Percentiles rank a stretch among this genome's conserved stretches.
Conservation (phyloP, 768 basidiomycete genomes). For the Calocybe gangraenosa region DNA sequence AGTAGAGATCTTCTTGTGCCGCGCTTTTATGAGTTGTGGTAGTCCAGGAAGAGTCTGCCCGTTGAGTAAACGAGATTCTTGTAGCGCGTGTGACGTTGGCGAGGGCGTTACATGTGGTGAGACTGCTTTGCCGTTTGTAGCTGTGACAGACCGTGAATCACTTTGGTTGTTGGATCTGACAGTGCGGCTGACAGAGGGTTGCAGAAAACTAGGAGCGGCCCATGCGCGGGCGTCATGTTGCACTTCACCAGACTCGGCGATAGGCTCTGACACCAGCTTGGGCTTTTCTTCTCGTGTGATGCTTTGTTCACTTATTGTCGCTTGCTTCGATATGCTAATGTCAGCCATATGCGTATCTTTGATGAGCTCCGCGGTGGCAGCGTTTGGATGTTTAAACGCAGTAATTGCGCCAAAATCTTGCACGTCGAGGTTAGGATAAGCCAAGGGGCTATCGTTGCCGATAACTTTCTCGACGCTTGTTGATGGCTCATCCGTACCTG, state of each 20-base stretch:
- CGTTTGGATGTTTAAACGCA: too few species aligned
- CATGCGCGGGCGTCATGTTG: constrained; percentile 18
- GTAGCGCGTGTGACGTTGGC: background rate
- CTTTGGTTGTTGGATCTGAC: background rate
- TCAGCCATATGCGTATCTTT: too few species aligned
- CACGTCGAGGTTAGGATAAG: too few species aligned
- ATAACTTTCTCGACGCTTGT: too few species aligned
- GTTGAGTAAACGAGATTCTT: constrained; percentile 1
- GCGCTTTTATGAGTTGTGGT: background rate
- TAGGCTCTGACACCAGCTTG: too few species aligned
- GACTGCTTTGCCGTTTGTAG: background rate
- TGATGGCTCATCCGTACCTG: background rate
- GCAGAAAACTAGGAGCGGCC: constrained; percentile 17
- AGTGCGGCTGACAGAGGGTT: background rate
- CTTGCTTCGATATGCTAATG: too few species aligned
- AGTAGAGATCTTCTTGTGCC: background rate
- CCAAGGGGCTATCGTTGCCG: too few species aligned
- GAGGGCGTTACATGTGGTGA: background rate
- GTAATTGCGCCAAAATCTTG: too few species aligned
- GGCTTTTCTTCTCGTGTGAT: too few species aligned
- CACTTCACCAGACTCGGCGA: background rate
- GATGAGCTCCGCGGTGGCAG: too few species aligned
- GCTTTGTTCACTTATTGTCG: too few species aligned
- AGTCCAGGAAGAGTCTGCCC: background rate
- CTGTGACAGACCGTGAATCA: background rate